These are phyloP conservation scores for Cymodocea nodosa DNA, from an alignment of 116 monocot species.

Conservation along the genomic window DNA sequence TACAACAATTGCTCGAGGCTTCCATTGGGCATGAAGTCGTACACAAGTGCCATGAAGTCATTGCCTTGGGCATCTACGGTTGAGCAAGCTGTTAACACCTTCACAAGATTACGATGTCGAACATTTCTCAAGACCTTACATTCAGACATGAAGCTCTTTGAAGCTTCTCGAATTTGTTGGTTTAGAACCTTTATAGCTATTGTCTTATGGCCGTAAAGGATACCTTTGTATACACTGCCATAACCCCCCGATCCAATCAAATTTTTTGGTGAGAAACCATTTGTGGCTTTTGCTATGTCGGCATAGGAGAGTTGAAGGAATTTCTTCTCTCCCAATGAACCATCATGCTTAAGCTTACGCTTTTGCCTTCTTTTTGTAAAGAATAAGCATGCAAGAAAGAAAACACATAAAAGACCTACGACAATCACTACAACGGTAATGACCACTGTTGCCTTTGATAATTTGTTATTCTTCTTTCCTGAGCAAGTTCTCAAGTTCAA, in stretches of 20 bases:
- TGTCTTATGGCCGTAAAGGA: background rate
- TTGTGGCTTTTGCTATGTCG: constrained; percentile 17
- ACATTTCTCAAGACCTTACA: constrained; percentile 24
- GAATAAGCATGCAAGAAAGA: too few relatives aligned
- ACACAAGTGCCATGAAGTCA: constrained; percentile 21
- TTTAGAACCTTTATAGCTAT: constrained; percentile 24
- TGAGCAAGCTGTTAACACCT: constrained; percentile 11
- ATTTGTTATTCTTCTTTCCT: background rate
- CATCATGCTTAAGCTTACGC: too few relatives aligned
- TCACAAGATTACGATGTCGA: constrained; percentile 25
- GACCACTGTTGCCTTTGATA: too few relatives aligned
- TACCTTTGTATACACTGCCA: constrained; percentile 17
- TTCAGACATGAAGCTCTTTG: constrained; percentile 19
- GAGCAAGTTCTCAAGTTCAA: constrained; percentile 22
- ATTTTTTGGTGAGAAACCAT: constrained; percentile 19
- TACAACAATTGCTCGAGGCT: constrained; percentile 15
- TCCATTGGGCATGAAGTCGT: constrained; percentile 29
- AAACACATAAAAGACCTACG: too few relatives aligned
- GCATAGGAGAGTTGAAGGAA: constrained; percentile 12
- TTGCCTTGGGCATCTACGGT: constrained; percentile 4
- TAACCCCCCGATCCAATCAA: constrained; percentile 20
- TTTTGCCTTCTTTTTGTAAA: too few relatives aligned
- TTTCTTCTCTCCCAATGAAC: background rate
- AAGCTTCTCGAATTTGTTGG: constrained; percentile 11
- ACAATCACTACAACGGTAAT: too few relatives aligned